Evolutionary conservation across 2,329 filamentous ascomycete species (phyloP).

Genomic region (Thelonectria discophora): DNA sequence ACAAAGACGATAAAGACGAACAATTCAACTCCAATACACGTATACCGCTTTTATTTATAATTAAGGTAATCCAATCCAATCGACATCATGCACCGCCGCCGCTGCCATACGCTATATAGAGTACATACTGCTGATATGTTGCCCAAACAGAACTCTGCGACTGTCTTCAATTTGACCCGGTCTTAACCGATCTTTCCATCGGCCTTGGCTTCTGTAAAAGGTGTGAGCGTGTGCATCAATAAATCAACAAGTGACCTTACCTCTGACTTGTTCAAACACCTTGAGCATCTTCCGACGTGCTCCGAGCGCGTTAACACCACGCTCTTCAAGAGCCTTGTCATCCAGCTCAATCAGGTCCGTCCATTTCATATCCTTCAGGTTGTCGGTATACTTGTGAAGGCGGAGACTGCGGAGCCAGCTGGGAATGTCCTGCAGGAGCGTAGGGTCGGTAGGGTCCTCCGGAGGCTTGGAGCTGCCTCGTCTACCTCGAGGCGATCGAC

Average conservation of each 20-base stretch:
- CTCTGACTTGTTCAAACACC: slow-evolving; percentile 96
- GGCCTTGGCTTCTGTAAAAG: slow-evolving; percentile 69
- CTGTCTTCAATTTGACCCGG: slow-evolving; percentile 22
- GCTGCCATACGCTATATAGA: slow-evolving; percentile 7
- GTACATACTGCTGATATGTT: slow-evolving; percentile 2
- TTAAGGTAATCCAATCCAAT: slow-evolving; percentile 26
- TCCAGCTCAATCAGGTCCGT: slow-evolving; percentile 90
- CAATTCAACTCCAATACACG: background rate
- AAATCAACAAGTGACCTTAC: slow-evolving; percentile 51
- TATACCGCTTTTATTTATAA: slow-evolving; percentile 19
- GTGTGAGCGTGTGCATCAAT: slow-evolving; percentile 28
- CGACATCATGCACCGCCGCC: slow-evolving; percentile 6
- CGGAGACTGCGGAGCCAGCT: slow-evolving; percentile 94
- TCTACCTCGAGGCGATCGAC: slow-evolving; percentile 89
- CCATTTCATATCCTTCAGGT: slow-evolving; percentile 97
- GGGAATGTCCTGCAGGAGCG: slow-evolving; percentile 91
- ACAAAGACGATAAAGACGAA: too few species aligned
- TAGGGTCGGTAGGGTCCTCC: slow-evolving; percentile 94
- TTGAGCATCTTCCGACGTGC: slow-evolving; percentile 98
- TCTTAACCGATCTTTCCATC: slow-evolving; percentile 72
- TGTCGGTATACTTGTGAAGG: slow-evolving; percentile 98
- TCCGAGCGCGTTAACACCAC: slow-evolving; percentile 93
- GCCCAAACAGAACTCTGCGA: background rate
- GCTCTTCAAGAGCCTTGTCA: slow-evolving; percentile 90
- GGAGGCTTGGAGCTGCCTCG: slow-evolving; percentile 96